phyloP scores from a whole-genome alignment of 2,329 filamentous ascomycete genomes.

The Thielaviopsis ethacetica region DNA sequence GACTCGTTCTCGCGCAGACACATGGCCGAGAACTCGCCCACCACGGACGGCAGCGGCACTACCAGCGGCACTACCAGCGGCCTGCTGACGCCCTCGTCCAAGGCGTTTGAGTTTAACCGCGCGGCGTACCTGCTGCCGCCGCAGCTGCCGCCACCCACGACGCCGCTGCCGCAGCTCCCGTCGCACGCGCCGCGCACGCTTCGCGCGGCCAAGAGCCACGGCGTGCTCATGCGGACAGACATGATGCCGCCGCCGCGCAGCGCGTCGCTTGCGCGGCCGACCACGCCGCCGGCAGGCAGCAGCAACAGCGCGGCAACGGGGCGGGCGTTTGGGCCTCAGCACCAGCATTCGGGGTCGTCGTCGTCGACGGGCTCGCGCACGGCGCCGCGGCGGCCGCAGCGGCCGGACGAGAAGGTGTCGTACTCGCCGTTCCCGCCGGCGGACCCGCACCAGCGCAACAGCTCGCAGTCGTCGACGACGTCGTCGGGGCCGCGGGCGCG shows the following conservation, averaged over 20 bases:
- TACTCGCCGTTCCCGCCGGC: conserved; percentile 9
- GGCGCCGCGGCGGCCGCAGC: conserved; percentile 3
- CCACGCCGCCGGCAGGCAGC: neutral
- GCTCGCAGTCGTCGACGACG: neutral
- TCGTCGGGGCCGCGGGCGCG: conserved; percentile 1
- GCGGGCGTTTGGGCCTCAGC: no score
- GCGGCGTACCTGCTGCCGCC: conserved; percentile 5
- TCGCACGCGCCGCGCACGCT: neutral
- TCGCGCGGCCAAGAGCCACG: conserved; percentile 9
- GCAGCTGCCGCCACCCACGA: conserved; percentile 1
- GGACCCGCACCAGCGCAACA: conserved; percentile 1
- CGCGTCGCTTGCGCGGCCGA: conserved; percentile 3
- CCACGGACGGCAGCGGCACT: no score
- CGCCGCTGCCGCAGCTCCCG: conserved; percentile 1
- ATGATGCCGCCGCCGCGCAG: neutral
- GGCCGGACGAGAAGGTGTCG: conserved; percentile 6
- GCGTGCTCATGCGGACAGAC: conserved; percentile 6
- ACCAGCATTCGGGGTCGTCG: no score
- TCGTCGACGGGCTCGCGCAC: neutral
- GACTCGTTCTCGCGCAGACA: conserved; percentile 9
- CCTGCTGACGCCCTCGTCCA: neutral
- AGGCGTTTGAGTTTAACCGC: neutral
- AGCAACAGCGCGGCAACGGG: no score
- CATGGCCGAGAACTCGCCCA: neutral
- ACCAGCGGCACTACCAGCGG: neutral